Evolutionary conservation across 257 asterid species (phyloP).

Genomic region (Solanum virginianum): DNA sequence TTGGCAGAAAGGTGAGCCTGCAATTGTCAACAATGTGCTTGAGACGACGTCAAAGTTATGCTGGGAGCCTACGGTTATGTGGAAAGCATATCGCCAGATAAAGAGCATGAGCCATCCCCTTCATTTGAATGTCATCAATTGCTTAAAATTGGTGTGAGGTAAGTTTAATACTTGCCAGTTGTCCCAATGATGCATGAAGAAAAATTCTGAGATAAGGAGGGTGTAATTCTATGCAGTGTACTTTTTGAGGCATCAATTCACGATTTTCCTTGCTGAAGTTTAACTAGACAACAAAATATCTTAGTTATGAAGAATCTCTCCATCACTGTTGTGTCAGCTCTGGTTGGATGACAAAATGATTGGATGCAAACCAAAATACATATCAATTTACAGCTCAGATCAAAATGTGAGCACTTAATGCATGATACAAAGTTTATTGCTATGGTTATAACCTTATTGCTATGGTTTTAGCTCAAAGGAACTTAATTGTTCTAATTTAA

Average conservation of each 20-base stretch:
- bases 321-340: not conserved
- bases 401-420: not conserved
- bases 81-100: no score
- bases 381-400: not conserved
- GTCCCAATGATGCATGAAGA: not conserved
- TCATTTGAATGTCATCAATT: not conserved
- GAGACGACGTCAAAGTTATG: no score
- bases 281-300: not conserved
- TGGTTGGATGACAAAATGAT: not conserved
- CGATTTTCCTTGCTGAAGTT: not conserved
- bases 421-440: not conserved
- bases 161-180: not conserved
- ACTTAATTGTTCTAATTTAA: not conserved
- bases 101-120: no score
- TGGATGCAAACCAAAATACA: not conserved
- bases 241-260: not conserved
- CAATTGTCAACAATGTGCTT: no score
- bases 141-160: slow-evolving; percentile 92
- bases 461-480: not conserved
- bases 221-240: not conserved
- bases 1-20: no score
- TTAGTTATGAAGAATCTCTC: not conserved
- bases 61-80: no score
- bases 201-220: not conserved
- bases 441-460: not conserved